phyloP scores from a whole-genome alignment of 495 filamentous ascomycete species.

The Tuber borchii region DNA sequence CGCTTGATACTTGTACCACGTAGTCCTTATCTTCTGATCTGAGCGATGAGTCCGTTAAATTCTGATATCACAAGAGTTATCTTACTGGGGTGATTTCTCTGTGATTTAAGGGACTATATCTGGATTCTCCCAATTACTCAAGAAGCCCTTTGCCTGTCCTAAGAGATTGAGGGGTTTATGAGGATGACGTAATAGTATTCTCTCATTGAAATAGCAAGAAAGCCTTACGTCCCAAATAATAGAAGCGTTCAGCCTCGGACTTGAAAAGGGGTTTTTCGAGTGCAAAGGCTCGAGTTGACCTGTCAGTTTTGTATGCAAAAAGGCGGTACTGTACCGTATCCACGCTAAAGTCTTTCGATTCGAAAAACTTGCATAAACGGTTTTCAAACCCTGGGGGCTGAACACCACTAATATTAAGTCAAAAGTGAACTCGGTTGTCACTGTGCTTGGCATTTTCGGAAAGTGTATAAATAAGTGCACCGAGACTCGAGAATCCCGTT shows the following conservation, averaged over 20 bases:
- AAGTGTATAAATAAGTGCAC: not conserved
- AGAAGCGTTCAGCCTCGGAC: too few species aligned
- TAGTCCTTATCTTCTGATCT: not conserved
- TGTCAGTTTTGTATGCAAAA: too few species aligned
- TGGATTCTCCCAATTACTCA: not conserved
- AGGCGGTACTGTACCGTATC: too few species aligned
- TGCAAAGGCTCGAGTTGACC: too few species aligned
- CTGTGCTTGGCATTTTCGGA: not conserved
- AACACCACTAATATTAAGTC: too few species aligned
- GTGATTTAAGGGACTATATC: not conserved
- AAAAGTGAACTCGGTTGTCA: not conserved
- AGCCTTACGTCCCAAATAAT: not conserved
- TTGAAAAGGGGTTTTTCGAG: too few species aligned
- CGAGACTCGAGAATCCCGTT: not conserved
- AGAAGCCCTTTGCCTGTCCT: not conserved
- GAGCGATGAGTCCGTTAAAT: not conserved
- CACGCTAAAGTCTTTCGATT: too few species aligned
- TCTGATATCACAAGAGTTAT: not conserved
- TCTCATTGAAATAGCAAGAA: not conserved
- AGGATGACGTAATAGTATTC: not conserved
- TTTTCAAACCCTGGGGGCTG: too few species aligned
- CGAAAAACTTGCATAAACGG: too few species aligned
- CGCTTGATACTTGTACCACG: not conserved
- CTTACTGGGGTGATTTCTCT: not conserved
- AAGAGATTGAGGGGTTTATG: not conserved